Evolutionary conservation across 768 basidiomycete genomes (phyloP), one percentile per base, ranked within the genome.

Genomic region (Calocybe cyanea): DNA sequence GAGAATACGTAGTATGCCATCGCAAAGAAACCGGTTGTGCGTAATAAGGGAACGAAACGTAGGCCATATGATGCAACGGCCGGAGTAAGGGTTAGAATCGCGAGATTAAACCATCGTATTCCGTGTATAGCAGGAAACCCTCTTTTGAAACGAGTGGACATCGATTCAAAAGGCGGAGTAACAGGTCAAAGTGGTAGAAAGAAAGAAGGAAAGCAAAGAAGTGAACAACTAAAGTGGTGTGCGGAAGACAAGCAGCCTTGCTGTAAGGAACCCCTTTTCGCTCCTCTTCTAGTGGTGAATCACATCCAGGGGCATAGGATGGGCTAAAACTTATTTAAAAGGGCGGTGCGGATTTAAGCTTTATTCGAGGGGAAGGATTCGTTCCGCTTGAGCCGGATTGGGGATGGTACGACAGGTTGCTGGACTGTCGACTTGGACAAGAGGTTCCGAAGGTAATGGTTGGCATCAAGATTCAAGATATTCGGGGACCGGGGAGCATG

Each of bases 1-100:
- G 88, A 87, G 65, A 86, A 87, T 52, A 84, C 66, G 70, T 92
- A 95, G 71, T 91, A 94, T 14, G 75, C 57, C 20, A 77, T 62
- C 14, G 80, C 67, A 66, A 83, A 93, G 7, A 78, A 41, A 19
- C 69, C 57, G 0, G 92, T 95, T 58, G 73, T 66, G 40, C 57
- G 59, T 44, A 70, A 64, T 33, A 71, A 53, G 39, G 69, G 63
- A 7, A 78, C 78, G 18, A 54, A 56, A 9, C 78, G 71, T 40
- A 81, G 55, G 10, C 92, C 93, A 66, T 84, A 88, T 41, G 83
- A 60, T 41, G 86, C 76, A 45, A 92, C 53, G 8, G 73, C 65
- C 7, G 93, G 92, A 0, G 89, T 87, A 51, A 84, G 49, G 36
- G 81, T 77, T 36, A 93, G 68, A 28, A 87, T 72, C 19, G 71